Conservation (phyloP, 192 early-diverging fungal genomes). For the Linnemannia exigua region DNA sequence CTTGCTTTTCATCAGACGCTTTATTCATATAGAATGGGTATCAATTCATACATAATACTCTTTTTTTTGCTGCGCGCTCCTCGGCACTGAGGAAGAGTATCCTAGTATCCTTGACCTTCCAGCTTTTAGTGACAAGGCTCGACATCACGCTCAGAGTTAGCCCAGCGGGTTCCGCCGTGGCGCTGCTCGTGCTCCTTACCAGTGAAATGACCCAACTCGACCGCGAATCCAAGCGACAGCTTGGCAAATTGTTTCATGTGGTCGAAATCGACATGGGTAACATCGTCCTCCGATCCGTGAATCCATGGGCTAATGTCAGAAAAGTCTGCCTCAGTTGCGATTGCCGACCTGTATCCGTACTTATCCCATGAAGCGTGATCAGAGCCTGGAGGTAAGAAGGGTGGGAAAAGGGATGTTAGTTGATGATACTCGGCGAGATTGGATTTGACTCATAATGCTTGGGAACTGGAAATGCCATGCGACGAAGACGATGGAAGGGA, state of each 20-base stretch:
- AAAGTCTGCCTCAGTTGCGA: constrained; percentile 84
- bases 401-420: constrained; percentile 9
- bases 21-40: too few relatives aligned
- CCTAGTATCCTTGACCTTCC: too few relatives aligned
- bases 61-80: too few relatives aligned
- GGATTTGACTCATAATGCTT: neutral
- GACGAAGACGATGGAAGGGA: neutral
- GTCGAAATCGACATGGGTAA: constrained; percentile 81
- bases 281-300: constrained; percentile 81
- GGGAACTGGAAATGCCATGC: neutral
- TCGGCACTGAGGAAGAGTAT: too few relatives aligned
- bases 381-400: constrained; percentile 62
- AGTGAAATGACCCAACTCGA: constrained; percentile 76
- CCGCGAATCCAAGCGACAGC: constrained; percentile 82
- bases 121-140: neutral
- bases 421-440: too few relatives aligned
- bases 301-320: constrained; percentile 78
- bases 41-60: too few relatives aligned
- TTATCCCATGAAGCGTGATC: constrained; percentile 95
- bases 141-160: neutral
- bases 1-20: too few relatives aligned
- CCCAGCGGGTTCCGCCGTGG: neutral
- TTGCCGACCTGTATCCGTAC: constrained; percentile 89
- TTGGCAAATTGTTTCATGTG: constrained; percentile 93
- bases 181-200: neutral